Evolutionary conservation across 331 rosid genomes (phyloP), one percentile per base, ranked within the genome.

Genomic region (Pyrus hybrid): DNA sequence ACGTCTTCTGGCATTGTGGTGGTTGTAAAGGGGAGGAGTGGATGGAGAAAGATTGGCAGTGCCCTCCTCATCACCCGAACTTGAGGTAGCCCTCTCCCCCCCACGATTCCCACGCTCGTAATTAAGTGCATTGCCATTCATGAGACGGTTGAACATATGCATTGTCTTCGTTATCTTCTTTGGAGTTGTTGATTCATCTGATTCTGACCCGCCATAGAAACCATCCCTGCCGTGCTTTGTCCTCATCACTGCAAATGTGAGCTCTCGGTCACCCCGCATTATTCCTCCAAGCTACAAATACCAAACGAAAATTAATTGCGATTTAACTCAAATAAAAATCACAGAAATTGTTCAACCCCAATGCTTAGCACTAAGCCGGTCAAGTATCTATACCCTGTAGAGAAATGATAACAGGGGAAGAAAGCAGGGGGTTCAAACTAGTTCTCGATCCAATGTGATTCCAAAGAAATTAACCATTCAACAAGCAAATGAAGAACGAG

Each of bases 1-100:
- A 67, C 87, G 80, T 68, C 89, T 83, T 60, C 83, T 74, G 63
- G 87, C 85, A 80, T 83, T 86, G 73, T 20, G 77, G 80, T 80
- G 87, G 74, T 82, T 83, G 80, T 71, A 80, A 37, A 80, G 76
- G 18, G 85, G 85, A 9, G 89, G 85, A 16, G 89, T 83, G 30
- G 77, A 75, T 0, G 87, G 89, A 67, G 85, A 80, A 51, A 83
- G 78, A 54, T 45, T 74, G 49, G 53, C 25, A 74, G 77, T 29
- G 72, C 68, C 68, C 29, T 63, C 74, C 17, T 82, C 86, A 18
- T 82, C 83, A 4, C 74, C 73, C 5, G 80, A 85, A 56, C 68
- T 77, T 37, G 68, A 63, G 0, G 63, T 60, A 14, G 20, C 63
- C 41, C 79, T 71, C 57, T 76, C 74, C 57, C 72, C 71, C 26